A percentile compares a stretch with the other conserved stretches of the same genome.
Conservation (phyloP, 2,329 filamentous ascomycete genomes). For the Capronia coronata region DNA sequence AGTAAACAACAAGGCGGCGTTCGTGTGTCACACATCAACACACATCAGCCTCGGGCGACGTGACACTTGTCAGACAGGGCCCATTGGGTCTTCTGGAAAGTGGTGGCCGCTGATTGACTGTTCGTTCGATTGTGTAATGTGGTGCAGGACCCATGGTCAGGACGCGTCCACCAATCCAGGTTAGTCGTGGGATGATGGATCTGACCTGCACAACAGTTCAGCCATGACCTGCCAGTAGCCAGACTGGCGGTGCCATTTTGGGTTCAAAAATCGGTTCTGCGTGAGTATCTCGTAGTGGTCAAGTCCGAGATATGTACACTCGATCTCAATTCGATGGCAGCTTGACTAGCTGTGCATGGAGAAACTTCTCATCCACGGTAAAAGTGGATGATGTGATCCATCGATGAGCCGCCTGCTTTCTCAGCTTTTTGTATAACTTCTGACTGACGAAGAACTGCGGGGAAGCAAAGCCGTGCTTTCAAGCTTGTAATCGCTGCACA, state of each 20-base stretch:
- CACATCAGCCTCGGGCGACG: slow-evolving; percentile 12
- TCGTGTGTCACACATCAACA: slow-evolving; percentile 7
- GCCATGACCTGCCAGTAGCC: slow-evolving; percentile 15
- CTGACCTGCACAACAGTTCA: neutral
- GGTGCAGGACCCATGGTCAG: neutral
- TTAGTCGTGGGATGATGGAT: neutral
- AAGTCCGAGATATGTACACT: neutral
- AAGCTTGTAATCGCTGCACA: no score
- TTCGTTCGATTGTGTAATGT: neutral
- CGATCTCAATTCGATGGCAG: no score
- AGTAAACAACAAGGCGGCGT: slow-evolving; percentile 2
- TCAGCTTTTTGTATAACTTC: no score
- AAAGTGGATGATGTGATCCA: no score
- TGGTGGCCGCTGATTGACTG: slow-evolving; percentile 8
- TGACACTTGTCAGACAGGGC: slow-evolving; percentile 16
- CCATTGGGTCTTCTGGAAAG: slow-evolving; percentile 10
- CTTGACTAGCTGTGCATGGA: no score
- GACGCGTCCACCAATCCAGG: neutral
- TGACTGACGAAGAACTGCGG: neutral
- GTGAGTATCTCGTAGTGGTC: neutral
- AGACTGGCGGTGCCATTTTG: slow-evolving; percentile 11
- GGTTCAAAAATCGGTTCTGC: slow-evolving; percentile 3
- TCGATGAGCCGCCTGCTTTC: no score
- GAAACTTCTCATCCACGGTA: no score
- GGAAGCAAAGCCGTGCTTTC: no score